Percentiles rank a stretch among this genome's conserved stretches.
Conservation (phyloP, 169 alveolate genomes). For the Eimeria praecox region DNA sequence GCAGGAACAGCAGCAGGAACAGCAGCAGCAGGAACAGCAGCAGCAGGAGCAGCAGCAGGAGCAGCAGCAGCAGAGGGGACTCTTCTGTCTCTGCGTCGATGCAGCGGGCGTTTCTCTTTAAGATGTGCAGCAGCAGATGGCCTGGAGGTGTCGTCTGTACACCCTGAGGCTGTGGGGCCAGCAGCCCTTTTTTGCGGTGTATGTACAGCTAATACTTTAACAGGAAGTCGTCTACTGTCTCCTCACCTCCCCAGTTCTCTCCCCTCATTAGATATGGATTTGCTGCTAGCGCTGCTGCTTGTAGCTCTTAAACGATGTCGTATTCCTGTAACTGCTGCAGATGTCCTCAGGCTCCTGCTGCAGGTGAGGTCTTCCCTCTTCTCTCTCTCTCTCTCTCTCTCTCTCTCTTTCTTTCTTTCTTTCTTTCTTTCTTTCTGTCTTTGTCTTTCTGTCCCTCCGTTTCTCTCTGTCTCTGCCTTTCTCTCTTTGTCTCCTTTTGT, state of each 20-base stretch:
- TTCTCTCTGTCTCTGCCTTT: not conserved
- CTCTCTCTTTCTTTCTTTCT: not conserved
- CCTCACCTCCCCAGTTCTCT: conserved; percentile 42
- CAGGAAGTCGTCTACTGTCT: conserved; percentile 50
- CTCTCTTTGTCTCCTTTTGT: not conserved
- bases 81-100: conserved; percentile 4
- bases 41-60: conserved; percentile 18
- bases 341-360: conserved; percentile 55
- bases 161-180: conserved; percentile 53
- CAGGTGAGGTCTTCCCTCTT: conserved; percentile 8
- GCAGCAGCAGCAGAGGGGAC: not conserved
- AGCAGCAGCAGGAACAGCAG: not conserved
- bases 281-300: conserved; percentile 55
- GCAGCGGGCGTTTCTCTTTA: conserved; percentile 55
- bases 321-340: conserved; percentile 51
- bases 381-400: not conserved
- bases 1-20: not conserved
- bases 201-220: not conserved
- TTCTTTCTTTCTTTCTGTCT: not conserved
- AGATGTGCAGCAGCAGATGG: conserved; percentile 36
- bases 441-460: not conserved
- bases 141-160: conserved; percentile 34
- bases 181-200: not conserved
- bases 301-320: conserved; percentile 60
- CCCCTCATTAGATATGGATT: conserved; percentile 23